phyloP scores from a whole-genome alignment of 352 stramenopile genomes.

The Lagenidium sp. region DNA sequence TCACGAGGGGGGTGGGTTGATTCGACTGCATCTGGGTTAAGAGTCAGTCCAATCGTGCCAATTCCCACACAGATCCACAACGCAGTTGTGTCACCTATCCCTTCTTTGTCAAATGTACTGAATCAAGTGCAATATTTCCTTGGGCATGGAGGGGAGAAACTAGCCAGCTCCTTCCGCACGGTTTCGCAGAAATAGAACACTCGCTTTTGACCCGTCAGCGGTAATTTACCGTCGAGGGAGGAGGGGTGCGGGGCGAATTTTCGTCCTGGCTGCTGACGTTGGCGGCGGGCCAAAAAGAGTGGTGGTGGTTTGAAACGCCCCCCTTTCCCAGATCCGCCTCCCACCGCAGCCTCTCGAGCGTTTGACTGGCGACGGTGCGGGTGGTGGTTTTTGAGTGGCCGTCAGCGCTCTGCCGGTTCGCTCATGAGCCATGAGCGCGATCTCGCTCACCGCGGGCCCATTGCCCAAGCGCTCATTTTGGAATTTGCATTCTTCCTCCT shows the following conservation, averaged over 20 bases:
- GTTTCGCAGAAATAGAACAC: constrained; percentile 7
- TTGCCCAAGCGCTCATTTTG: constrained; percentile 41
- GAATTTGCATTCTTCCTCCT: constrained; percentile 64
- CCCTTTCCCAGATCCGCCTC: constrained; percentile 11
- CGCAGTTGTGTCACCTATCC: constrained; percentile 4
- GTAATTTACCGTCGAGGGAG: constrained; percentile 1
- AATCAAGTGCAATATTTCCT: no score
- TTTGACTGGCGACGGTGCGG: constrained; percentile 3
- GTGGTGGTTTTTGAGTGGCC: neutral
- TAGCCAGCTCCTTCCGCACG: no score
- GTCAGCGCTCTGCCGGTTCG: constrained; percentile 1
- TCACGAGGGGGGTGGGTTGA: no score
- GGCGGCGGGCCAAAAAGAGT: no score
- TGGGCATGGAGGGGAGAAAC: no score
- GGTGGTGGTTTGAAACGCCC: constrained; percentile 8
- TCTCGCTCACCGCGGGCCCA: no score
- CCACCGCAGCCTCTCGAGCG: neutral
- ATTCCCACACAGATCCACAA: constrained; percentile 13
- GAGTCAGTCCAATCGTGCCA: no score
- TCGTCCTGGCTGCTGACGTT: no score
- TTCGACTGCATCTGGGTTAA: no score
- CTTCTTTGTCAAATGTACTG: constrained; percentile 8
- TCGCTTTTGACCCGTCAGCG: no score
- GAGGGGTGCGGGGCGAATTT: no score
- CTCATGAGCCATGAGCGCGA: no score